Evolutionary conservation across 768 basidiomycete genomes (phyloP), one percentile per base, ranked within the genome.

Genomic region (Dioszegia aurantiaca): DNA sequence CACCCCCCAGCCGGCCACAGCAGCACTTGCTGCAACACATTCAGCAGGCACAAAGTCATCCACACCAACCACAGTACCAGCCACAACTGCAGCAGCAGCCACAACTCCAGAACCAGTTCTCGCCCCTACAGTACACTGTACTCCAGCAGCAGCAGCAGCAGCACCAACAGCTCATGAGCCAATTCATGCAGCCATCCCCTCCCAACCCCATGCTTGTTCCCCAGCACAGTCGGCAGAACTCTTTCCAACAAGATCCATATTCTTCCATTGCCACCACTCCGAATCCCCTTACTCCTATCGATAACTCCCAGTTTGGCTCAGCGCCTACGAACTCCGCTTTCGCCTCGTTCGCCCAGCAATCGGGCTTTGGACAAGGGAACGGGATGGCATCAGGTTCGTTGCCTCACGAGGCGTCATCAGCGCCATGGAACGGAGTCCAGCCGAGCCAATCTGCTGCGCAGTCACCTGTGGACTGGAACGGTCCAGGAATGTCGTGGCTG

Each of bases 201-300:
- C 56, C 51, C 43, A 67, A 55, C 54, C 64, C 54, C 19, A 60
- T 58, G 33, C 56, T 63, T 17, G 56, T 62, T 17, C 59, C 68
- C 26, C 58, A 58, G 23, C 49, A 56, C 28, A 65, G 57, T 31
- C 30, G 64, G 24, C 64, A 64, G 39, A 62, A 60, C 46, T 63
- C 65, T 4, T 36, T 24, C 16, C 41, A 45, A 27, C 44, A 53
- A 36, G 54, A 60, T 40, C 61, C 59, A 28, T 55, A 60, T 30
- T 62, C 63, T 10, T 64, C 65, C 1, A 59, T 67, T 24, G 59
- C 62, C 6, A 70, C 63, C 24, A 70, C 65, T 17, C 64, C 69
- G 4, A 68, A 63, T 14, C 64, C 66, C 8, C 42, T 67, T 6
- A 67, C 65, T 3, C 69, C 65, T 28, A 37, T 49, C 56, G 44